Evolutionary conservation across 2,329 filamentous ascomycete genomes (phyloP), one percentile per base, ranked within the genome.

Genomic region (Fusarium napiforme): DNA sequence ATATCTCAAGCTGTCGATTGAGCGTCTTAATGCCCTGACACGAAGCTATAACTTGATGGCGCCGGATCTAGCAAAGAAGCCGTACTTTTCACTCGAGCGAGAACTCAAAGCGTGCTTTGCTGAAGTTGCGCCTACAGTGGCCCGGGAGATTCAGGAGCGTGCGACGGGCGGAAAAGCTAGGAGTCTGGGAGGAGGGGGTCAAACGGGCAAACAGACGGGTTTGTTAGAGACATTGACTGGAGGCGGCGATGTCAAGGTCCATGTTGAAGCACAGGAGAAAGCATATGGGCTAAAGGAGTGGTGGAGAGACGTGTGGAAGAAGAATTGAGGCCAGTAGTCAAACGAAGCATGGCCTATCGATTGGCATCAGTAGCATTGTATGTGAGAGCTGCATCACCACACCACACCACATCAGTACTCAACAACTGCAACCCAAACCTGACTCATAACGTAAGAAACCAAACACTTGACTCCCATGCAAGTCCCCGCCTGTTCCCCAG

Each of bases 41-140:
- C 90, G 96, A 32, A 93, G 93, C 19, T 99, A 99, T 85, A 98
- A 98, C 77, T 89, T 98, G 7, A 96, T 97, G 91, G 96, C 96
- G 0, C 96, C 96, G 0, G 92, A 94, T 61, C 87, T 97, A 4
- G 95, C 96, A 5, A 97, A 96, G 83, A 97, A 97, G 81, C 94
- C 96, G 0, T 98, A 98, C 81, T 95, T 94, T 79, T 91, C 87
- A 5, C 89, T 98, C 12, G 90, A 95, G 49, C 90, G 96, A 55
- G 96, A 99, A 82, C 86, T 98, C 21, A 87, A 87, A 36, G 86
- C 89, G 6, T 98, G 95, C 80, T 98, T 91, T 79, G 93, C 94
- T 2, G 95, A 97, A 68, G 92, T 97, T 3, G 96, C 96, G 11
- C 94, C 94, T 0, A 85, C 87, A 52, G 82, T 98, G 8, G 89